Evolutionary conservation across 345 rosid species (phyloP), one percentile per base, ranked within the genome.

Genomic region (Citrus reticulata): DNA sequence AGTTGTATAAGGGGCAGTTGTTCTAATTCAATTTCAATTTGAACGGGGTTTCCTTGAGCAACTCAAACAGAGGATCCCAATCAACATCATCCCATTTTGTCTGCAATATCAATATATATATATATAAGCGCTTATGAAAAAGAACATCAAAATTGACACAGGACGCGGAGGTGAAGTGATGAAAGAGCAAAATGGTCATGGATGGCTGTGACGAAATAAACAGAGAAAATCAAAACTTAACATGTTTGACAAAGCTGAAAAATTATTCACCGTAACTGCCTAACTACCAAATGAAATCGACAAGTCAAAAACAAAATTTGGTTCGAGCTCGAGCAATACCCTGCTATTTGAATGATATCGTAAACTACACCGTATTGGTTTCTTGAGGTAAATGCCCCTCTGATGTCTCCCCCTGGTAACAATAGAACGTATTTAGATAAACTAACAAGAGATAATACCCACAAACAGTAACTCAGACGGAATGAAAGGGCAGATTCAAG

Each of bases 371-470:
- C 6, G 40, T 58, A 60, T 72, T 78, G 59, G 78, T 68, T 71
- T 78, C 66, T 42, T 61, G 77, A 14, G 77, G 20, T 64, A 37
- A 49, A 7, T 78, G 81, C 61, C 49, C 5, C 30, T 83, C 70
- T 58, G 79, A 83, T 57, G 75, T 37, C 35, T 71, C 80, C 61
- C 66, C 81, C 84, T 79, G 81, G 22, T 77, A n/a, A 35, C 17
- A 19, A 58, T 4, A 74, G 13, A 4, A 25, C 19, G 37, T 25
- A 16, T 64, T 60, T 2, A 37, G 60, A 74, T 46, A 71, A 59
- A 74, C 16, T 11, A 66, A 70, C 37, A 40, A 80, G 39, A 42
- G 2, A 58, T 66, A 29, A 30, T 30, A 35, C 24, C 54, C 24
- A 42, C 72, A 79, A 14, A 75, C 13, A 69, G 19, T 27, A 64